Conservation (phyloP, 768 basidiomycete species). For the Gloeophyllum trabeum region DNA sequence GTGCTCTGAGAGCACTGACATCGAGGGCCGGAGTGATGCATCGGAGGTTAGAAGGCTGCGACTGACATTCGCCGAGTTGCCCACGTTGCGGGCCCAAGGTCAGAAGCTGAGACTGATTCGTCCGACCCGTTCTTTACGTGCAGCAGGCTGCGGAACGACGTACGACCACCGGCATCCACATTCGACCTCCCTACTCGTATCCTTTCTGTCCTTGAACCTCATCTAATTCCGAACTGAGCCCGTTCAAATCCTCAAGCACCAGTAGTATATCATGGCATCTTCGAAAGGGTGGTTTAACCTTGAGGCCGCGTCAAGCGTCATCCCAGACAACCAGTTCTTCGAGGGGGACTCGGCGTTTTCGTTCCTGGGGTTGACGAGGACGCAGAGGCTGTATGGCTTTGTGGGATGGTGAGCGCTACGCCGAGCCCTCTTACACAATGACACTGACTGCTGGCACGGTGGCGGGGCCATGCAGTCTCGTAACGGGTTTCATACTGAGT, state of each 20-base stretch:
- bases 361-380: slow-evolving; percentile 67
- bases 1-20: too few relatives aligned
- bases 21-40: too few relatives aligned
- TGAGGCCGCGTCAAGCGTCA: slow-evolving; percentile 46
- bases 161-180: too few relatives aligned
- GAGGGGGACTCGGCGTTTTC: slow-evolving; percentile 86
- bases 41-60: too few relatives aligned
- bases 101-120: too few relatives aligned
- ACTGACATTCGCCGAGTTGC: too few relatives aligned
- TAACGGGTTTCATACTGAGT: slow-evolving; percentile 69
- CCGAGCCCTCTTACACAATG: background rate
- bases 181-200: too few relatives aligned
- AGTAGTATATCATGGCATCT: slow-evolving; percentile 27
- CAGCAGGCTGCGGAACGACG: too few relatives aligned
- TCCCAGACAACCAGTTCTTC: slow-evolving; percentile 76
- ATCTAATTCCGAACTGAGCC: background rate
- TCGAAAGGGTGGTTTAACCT: slow-evolving; percentile 81
- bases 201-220: background rate
- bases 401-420: slow-evolving; percentile 51
- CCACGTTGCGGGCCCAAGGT: too few relatives aligned
- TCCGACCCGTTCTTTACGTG: too few relatives aligned
- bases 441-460: background rate
- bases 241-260: too few relatives aligned
- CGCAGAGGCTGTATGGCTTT: slow-evolving; percentile 81
- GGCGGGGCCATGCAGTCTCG: slow-evolving; percentile 36